Evolutionary conservation across 192 early-diverging fungal genomes (phyloP).

Genomic region (Phycomyces nitens): DNA sequence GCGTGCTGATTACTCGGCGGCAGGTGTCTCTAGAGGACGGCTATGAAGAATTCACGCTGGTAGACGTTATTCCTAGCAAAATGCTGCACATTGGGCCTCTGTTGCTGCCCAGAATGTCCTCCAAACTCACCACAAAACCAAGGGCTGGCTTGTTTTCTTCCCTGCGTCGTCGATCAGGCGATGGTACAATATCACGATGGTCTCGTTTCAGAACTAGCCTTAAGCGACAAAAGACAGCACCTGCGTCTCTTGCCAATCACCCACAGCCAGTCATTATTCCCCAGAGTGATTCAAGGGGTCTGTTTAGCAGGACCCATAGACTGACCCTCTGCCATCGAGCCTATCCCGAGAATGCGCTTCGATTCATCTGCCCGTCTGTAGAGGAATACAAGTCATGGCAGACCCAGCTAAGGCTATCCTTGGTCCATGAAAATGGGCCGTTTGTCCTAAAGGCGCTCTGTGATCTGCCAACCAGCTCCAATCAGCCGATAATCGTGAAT

Average conservation of each 20-base stretch:
- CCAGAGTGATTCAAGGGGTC: not conserved
- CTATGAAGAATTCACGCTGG: not conserved
- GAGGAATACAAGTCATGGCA: not conserved
- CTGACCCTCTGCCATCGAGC: constrained; percentile 1
- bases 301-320: not conserved
- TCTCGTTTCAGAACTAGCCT: too few species aligned
- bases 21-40: not conserved
- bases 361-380: not conserved
- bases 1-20: constrained; percentile 8
- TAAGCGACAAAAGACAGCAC: not conserved
- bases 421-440: not conserved
- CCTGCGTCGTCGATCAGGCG: too few species aligned
- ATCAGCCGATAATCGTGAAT: too few species aligned
- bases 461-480: too few species aligned
- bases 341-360: constrained; percentile 1
- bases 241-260: not conserved
- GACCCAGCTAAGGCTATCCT: not conserved
- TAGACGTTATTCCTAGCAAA: too few species aligned
- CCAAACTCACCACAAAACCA: too few species aligned
- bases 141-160: too few species aligned
- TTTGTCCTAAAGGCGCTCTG: not conserved
- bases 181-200: too few species aligned
- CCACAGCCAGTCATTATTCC: not conserved
- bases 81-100: too few species aligned
- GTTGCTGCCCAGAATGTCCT: too few species aligned